Evolutionary conservation across 1,139 yeast genomes (phyloP).

Genomic region (Nakaseomyces nivariensis): DNA sequence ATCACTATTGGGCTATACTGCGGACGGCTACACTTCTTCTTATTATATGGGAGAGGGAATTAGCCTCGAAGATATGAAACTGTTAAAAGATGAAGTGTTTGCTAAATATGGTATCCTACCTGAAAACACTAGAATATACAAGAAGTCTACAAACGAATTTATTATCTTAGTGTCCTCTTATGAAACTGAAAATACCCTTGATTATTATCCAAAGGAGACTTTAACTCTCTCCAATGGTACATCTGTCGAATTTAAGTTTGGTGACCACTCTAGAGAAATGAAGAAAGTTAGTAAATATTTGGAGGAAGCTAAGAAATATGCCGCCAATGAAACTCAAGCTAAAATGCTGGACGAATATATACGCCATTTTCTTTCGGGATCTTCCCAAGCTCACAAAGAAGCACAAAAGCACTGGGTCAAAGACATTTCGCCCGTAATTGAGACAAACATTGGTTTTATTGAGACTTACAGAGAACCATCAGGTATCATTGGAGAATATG

Average conservation of each 20-base stretch:
- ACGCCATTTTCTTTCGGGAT: conserved; percentile 67
- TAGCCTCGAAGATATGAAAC: conserved; percentile 51
- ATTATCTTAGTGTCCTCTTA: conserved; percentile 56
- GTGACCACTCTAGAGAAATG: conserved; percentile 68
- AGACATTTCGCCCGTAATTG: conserved; percentile 74
- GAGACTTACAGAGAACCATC: conserved; percentile 90
- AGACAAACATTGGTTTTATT: conserved; percentile 80
- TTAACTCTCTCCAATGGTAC: conserved; percentile 32
- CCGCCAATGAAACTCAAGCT: conserved; percentile 63
- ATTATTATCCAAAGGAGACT: conserved; percentile 35
- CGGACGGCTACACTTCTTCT: conserved; percentile 61
- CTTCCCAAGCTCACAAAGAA: conserved; percentile 74
- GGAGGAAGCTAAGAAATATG: conserved; percentile 46
- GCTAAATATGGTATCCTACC: conserved; percentile 60
- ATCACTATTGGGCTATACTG: conserved; percentile 67
- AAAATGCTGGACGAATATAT: conserved; percentile 58
- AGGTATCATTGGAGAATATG: conserved; percentile 92
- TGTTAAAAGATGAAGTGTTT: conserved; percentile 48
- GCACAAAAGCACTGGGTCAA: conserved; percentile 85
- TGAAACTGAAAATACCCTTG: conserved; percentile 33
- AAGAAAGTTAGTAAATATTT: conserved; percentile 46
- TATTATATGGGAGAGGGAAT: conserved; percentile 48
- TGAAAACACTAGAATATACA: conserved; percentile 69
- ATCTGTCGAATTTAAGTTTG: conserved; percentile 49
- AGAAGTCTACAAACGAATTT: conserved; percentile 37